phyloP scores from a whole-genome alignment of 2,329 filamentous ascomycete genomes.

The Scytalidium sp. region DNA sequence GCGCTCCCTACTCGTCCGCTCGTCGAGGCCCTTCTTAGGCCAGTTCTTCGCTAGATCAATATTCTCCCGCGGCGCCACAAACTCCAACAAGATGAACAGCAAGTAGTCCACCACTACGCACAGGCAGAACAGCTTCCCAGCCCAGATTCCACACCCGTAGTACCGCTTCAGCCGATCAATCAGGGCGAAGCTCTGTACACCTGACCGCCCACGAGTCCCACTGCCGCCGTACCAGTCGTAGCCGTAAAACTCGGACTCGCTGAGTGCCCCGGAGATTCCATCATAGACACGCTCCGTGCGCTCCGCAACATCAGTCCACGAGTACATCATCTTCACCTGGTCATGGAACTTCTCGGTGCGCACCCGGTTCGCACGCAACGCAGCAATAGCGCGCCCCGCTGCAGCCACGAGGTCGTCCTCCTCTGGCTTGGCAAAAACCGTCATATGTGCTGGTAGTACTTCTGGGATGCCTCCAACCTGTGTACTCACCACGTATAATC shows the following conservation, averaged over 20 bases:
- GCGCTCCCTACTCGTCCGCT: neutral
- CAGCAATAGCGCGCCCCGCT: slow-evolving; percentile 84
- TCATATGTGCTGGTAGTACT: slow-evolving; percentile 95
- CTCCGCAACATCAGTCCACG: slow-evolving; percentile 92
- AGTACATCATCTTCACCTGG: slow-evolving; percentile 98
- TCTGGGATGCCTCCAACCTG: slow-evolving; percentile 96
- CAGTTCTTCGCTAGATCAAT: slow-evolving; percentile 91
- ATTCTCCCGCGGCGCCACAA: slow-evolving; percentile 76
- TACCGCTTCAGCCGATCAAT: slow-evolving; percentile 95
- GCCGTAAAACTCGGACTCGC: slow-evolving; percentile 85
- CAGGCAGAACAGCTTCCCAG: slow-evolving; percentile 93
- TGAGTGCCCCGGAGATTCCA: slow-evolving; percentile 83
- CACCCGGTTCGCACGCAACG: slow-evolving; percentile 80
- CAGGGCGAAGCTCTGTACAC: slow-evolving; percentile 81
- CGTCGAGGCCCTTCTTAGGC: slow-evolving; percentile 65
- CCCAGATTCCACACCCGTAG: slow-evolving; percentile 98
- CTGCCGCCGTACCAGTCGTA: slow-evolving; percentile 66
- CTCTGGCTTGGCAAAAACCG: slow-evolving; percentile 92
- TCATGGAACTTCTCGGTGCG: slow-evolving; percentile 94
- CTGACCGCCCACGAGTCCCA: slow-evolving; percentile 64
- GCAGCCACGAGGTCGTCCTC: slow-evolving; percentile 92
- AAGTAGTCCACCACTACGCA: slow-evolving; percentile 94
- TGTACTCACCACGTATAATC: slow-evolving; percentile 93
- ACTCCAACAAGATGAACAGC: slow-evolving; percentile 82
- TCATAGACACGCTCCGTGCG: slow-evolving; percentile 95